phyloP scores from a whole-genome alignment of 148 eudicot species.

The Chenopodium formosanum region DNA sequence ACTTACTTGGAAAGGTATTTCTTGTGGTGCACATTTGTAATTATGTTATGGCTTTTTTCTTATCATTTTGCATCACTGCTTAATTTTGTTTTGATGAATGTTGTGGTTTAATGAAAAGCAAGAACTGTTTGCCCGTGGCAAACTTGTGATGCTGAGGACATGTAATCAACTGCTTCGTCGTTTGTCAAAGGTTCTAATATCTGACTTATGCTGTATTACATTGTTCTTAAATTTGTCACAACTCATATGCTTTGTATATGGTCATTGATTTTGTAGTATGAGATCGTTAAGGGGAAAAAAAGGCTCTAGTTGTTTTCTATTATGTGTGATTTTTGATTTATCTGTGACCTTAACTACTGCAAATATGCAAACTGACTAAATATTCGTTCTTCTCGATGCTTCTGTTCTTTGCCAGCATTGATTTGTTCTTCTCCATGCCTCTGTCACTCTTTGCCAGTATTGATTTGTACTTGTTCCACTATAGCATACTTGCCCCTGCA shows the following conservation, averaged over 20 bases:
- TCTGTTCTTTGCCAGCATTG: background rate
- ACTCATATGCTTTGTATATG: conserved; percentile 2
- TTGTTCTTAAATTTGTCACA: background rate
- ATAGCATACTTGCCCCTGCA: background rate
- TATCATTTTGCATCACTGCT: background rate
- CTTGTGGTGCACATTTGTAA: conserved; percentile 2
- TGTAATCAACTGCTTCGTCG: conserved; percentile 99
- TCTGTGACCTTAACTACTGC: background rate
- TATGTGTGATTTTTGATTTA: background rate
- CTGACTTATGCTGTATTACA: conserved; percentile 3
- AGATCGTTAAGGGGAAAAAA: conserved; percentile 1
- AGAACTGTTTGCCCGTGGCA: conserved; percentile 95
- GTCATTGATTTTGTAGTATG: background rate
- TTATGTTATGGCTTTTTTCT: background rate
- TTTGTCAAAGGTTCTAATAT: conserved; percentile 69
- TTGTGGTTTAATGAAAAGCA: conserved; percentile 48
- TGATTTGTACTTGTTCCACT: background rate
- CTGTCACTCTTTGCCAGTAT: background rate
- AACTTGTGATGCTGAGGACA: conserved; percentile 97
- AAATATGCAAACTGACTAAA: background rate
- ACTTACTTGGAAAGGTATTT: conserved; percentile 87
- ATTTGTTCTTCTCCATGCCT: background rate
- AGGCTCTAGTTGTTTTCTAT: background rate
- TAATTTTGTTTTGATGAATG: conserved; percentile 11
- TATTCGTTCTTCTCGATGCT: background rate